These are phyloP conservation scores for Phytopythium litorale DNA, from an alignment of 352 stramenopile species.

Conservation along the genomic window DNA sequence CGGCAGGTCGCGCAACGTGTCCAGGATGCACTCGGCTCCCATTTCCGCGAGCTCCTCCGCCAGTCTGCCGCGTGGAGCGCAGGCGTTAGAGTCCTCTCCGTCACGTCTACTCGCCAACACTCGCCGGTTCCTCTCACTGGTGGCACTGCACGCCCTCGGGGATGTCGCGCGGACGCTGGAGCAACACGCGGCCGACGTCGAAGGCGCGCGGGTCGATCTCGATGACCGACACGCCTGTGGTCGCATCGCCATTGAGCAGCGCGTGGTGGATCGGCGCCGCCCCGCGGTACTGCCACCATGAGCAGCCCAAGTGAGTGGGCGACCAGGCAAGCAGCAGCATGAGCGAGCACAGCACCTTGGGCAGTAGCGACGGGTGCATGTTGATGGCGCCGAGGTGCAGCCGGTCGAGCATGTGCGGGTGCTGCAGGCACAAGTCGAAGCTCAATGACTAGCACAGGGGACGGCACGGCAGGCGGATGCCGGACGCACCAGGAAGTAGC, in stretches of 20 bases:
- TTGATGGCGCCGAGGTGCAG: conserved; percentile 79
- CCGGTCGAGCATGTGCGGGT: conserved; percentile 68
- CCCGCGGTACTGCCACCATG: conserved; percentile 51
- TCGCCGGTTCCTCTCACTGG: conserved; percentile 18
- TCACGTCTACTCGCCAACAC: background rate
- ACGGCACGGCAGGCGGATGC: background rate
- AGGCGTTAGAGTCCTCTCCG: background rate
- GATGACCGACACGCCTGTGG: conserved; percentile 81
- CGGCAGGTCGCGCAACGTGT: conserved; percentile 51
- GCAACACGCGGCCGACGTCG: conserved; percentile 74
- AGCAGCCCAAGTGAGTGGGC: background rate
- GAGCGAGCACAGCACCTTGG: conserved; percentile 38
- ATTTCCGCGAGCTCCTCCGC: conserved; percentile 41
- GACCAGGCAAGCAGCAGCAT: background rate
- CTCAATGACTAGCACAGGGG: background rate
- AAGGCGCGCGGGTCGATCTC: conserved; percentile 84
- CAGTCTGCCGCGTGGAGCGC: conserved; percentile 21
- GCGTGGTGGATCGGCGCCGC: conserved; percentile 85
- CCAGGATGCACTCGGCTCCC: conserved; percentile 65
- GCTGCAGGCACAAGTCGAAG: conserved; percentile 20
- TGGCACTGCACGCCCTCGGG: conserved; percentile 46
- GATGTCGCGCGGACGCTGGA: conserved; percentile 45
- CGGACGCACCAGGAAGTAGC: conserved; percentile 66
- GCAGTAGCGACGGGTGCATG: conserved; percentile 85
- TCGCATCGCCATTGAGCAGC: conserved; percentile 70